A percentile compares a stretch with the other conserved stretches of the same genome.
Conservation (phyloP, 1,284 basidiomycete species). For the Schizophyllum commune region DNA sequence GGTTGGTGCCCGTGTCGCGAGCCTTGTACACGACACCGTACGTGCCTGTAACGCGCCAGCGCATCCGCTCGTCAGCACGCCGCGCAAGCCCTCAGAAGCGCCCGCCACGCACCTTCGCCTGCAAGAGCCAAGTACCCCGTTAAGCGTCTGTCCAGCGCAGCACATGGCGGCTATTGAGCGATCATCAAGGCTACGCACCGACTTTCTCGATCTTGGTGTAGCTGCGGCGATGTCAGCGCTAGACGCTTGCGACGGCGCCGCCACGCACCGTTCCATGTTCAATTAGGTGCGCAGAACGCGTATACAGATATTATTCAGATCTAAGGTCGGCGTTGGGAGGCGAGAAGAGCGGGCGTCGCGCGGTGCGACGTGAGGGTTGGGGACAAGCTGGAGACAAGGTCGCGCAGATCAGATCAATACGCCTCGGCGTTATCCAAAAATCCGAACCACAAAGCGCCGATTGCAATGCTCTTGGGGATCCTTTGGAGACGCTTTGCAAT, state of each 20-base stretch:
- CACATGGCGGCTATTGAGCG: neutral
- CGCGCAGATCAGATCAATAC: neutral
- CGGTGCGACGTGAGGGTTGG: neutral
- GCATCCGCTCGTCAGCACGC: neutral
- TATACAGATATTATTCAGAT: neutral
- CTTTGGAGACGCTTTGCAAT: neutral
- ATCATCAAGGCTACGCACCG: conserved; percentile 39
- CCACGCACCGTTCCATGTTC: neutral
- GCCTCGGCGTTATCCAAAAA: neutral
- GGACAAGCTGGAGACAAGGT: neutral
- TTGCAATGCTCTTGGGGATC: neutral
- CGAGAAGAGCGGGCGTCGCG: neutral
- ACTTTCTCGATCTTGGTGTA: conserved; percentile 70
- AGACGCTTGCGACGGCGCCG: no score
- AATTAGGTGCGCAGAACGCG: neutral
- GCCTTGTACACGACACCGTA: conserved; percentile 99
- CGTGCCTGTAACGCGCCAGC: conserved; percentile 59
- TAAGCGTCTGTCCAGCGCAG: conserved; percentile 3
- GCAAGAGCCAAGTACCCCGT: conserved; percentile 11
- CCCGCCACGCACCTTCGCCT: conserved; percentile 47
- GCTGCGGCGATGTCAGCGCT: conserved; percentile 21
- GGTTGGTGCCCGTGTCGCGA: conserved; percentile 63
- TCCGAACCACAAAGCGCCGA: neutral
- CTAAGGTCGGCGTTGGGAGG: neutral
- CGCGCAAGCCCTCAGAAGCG: conserved; percentile 1